Percentiles rank a stretch among this genome's conserved stretches.
phyloP scores from a whole-genome alignment of 305 asterid genomes.

The Rubia balearica region DNA sequence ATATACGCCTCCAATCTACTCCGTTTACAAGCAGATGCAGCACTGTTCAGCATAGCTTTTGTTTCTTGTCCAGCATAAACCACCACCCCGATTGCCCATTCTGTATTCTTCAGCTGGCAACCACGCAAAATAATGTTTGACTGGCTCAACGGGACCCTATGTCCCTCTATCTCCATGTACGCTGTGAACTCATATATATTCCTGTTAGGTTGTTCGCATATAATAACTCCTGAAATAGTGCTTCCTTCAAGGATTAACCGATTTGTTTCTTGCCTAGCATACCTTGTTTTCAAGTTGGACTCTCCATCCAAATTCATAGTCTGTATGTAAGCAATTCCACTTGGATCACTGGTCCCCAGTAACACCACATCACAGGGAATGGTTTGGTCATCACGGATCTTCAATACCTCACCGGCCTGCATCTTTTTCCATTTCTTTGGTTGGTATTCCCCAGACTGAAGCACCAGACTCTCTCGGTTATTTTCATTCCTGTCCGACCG shows the following conservation, averaged over 20 bases:
- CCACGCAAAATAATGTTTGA: constrained; percentile 94
- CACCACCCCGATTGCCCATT: constrained; percentile 90
- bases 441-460: constrained; percentile 51
- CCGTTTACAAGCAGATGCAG: constrained; percentile 82
- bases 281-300: constrained; percentile 96
- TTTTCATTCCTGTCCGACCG: constrained; percentile 96
- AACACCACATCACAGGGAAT: constrained; percentile 94
- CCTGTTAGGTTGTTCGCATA: constrained; percentile 94
- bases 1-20: constrained; percentile 92
- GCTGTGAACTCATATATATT: constrained; percentile 95
- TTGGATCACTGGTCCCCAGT: constrained; percentile 87
- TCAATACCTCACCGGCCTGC: constrained; percentile 83
- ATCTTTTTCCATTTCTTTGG: constrained; percentile 76
- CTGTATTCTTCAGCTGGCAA: constrained; percentile 96
- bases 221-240: constrained; percentile 60
- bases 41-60: constrained; percentile 97
- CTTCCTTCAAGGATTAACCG: constrained; percentile 55
- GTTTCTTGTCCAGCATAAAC: constrained; percentile 98
- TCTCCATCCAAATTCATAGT: constrained; percentile 99
- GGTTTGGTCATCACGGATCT: constrained; percentile 69
- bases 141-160: constrained; percentile 70
- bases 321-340: constrained; percentile 95
- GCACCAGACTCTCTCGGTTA: constrained; percentile 81
- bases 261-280: constrained; percentile 95
- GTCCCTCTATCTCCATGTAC: constrained; percentile 76